Percentiles rank a stretch among this genome's conserved stretches.
These are phyloP conservation scores for Asterella californica DNA, from an alignment of 225 moss, liverwort and hornwort species.

Conservation along the genomic window DNA sequence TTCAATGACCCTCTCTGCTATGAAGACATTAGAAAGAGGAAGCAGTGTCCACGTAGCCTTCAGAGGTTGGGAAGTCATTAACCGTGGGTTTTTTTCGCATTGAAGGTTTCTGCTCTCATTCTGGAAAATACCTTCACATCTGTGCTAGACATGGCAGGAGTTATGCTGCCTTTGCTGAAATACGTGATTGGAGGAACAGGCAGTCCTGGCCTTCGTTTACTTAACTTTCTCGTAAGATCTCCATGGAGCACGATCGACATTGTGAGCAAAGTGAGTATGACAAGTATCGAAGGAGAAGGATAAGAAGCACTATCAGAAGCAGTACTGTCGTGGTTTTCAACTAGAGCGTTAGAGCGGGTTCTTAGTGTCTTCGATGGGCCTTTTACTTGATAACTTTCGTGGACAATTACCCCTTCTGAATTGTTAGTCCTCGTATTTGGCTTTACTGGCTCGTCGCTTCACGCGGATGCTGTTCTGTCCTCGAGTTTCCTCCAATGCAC, in stretches of 20 bases:
- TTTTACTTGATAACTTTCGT: neutral
- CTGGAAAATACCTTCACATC: conserved; percentile 98
- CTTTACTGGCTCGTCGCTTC: neutral
- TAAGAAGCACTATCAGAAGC: neutral
- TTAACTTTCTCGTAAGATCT: conserved; percentile 87
- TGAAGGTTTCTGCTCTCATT: conserved; percentile 71
- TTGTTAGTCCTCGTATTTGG: neutral
- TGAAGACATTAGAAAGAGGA: neutral
- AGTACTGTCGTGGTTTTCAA: neutral
- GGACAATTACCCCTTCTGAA: neutral
- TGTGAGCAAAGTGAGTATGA: conserved; percentile 52
- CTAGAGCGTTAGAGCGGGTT: neutral
- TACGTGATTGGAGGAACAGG: conserved; percentile 78
- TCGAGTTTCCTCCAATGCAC: no score
- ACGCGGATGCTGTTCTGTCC: neutral
- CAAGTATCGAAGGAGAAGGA: neutral
- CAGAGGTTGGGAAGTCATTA: neutral
- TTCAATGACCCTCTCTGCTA: neutral
- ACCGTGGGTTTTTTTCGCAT: conserved; percentile 1
- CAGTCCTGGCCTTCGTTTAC: conserved; percentile 47
- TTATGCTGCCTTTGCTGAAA: conserved; percentile 81
- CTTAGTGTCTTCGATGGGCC: neutral
- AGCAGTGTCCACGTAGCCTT: neutral
- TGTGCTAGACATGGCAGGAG: conserved; percentile 95
- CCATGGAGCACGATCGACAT: conserved; percentile 91